A percentile compares a stretch with the other conserved stretches of the same genome.
These are phyloP conservation scores for Simplicillium sp. DNA, from an alignment of 2,329 filamentous ascomycete genomes.

Conservation along the genomic window DNA sequence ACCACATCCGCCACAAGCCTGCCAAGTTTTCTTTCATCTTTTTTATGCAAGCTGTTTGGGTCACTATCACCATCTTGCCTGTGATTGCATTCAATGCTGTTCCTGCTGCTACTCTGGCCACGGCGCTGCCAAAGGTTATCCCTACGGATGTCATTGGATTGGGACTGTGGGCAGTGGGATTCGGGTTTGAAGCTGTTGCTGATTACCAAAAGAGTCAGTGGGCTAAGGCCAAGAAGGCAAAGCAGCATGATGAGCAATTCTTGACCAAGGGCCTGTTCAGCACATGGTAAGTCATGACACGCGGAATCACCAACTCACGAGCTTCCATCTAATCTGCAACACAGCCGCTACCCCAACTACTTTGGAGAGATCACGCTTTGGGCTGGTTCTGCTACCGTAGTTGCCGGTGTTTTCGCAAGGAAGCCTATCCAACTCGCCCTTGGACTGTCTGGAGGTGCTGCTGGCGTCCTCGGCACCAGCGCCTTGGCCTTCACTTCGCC, in stretches of 20 bases:
- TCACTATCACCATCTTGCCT: slow-evolving; percentile 56
- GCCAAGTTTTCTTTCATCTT: slow-evolving; percentile 26
- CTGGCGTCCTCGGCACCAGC: slow-evolving; percentile 17
- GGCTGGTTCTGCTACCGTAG: slow-evolving; percentile 54
- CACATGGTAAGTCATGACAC: slow-evolving; percentile 30
- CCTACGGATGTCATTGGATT: slow-evolving; percentile 48
- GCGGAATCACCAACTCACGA: too few species aligned
- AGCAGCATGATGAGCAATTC: slow-evolving; percentile 59
- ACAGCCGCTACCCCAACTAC: slow-evolving; percentile 57
- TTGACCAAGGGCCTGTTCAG: slow-evolving; percentile 54
- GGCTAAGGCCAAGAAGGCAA: slow-evolving; percentile 50
- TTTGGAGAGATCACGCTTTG: slow-evolving; percentile 63
- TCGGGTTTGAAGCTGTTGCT: slow-evolving; percentile 51
- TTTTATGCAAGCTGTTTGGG: slow-evolving; percentile 55
- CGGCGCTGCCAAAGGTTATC: slow-evolving; percentile 33
- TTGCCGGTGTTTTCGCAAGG: slow-evolving; percentile 45
- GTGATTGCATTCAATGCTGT: slow-evolving; percentile 55
- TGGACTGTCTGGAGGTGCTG: slow-evolving; percentile 37
- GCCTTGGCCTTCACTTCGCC: slow-evolving; percentile 48
- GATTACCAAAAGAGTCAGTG: slow-evolving; percentile 56
- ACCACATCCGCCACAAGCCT: slow-evolving; percentile 26
- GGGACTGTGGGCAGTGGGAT: slow-evolving; percentile 46
- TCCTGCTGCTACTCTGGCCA: slow-evolving; percentile 40
- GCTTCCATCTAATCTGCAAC: not conserved
- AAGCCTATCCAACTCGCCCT: slow-evolving; percentile 47